phyloP scores from a whole-genome alignment of 2,329 filamentous ascomycete species.

The Phialocephala subalpina region DNA sequence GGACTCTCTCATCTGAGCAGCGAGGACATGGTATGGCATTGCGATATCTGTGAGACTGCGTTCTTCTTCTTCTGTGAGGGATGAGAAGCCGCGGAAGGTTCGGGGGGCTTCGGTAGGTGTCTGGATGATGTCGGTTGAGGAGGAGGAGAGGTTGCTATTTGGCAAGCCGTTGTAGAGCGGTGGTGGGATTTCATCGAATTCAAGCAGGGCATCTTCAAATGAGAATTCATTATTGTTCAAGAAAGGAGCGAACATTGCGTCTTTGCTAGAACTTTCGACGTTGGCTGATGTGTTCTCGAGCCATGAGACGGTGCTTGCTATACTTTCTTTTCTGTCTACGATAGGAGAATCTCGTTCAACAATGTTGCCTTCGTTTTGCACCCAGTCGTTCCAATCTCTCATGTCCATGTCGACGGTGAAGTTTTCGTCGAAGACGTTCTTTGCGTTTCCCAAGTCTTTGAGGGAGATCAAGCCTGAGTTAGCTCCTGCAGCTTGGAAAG shows the following conservation, averaged over 20 bases:
- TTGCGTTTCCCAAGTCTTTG: constrained; percentile 3
- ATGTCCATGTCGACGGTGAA: constrained; percentile 21
- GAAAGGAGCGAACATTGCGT: constrained; percentile 20
- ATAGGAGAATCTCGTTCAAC: constrained; percentile 14
- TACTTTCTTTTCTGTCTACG: constrained; percentile 14
- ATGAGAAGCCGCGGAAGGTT: constrained; percentile 21
- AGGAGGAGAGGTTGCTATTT: background rate
- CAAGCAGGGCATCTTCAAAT: constrained; percentile 23
- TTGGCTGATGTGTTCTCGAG: constrained; percentile 19
- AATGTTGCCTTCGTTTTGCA: constrained; percentile 23
- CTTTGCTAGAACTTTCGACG: constrained; percentile 13
- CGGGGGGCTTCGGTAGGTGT: constrained; percentile 12
- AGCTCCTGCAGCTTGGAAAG: background rate
- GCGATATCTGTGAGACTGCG: constrained; percentile 24
- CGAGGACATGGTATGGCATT: constrained; percentile 25
- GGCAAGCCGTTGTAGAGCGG: background rate
- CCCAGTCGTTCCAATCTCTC: constrained; percentile 30
- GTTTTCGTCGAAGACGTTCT: constrained; percentile 26
- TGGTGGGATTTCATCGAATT: constrained; percentile 21
- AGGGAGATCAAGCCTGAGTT: constrained; percentile 16
- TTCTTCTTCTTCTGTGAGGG: constrained; percentile 27
- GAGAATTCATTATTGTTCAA: constrained; percentile 14
- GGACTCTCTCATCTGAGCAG: background rate
- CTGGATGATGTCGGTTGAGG: background rate
- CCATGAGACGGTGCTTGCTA: constrained; percentile 22